phyloP scores from a whole-genome alignment of 208 protist genomes.

The Tritrichomonas foetus region DNA sequence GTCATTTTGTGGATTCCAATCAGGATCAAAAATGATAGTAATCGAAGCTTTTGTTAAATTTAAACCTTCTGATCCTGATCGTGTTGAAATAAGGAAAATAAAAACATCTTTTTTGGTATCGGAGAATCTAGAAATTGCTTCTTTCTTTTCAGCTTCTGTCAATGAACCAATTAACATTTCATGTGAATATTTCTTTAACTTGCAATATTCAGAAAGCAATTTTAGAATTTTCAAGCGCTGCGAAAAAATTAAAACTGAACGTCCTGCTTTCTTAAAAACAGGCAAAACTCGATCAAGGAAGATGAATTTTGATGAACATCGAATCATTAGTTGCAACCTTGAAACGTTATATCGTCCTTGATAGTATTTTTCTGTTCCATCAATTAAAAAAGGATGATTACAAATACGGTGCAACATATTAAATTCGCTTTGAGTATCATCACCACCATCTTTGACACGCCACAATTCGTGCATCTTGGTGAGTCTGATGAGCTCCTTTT shows the following conservation, averaged over 20 bases:
- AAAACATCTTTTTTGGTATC: constrained; percentile 47
- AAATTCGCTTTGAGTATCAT: constrained; percentile 43
- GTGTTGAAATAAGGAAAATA: constrained; percentile 67
- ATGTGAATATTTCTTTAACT: constrained; percentile 40
- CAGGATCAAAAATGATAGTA: constrained; percentile 72
- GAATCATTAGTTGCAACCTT: not conserved
- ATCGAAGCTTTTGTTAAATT: constrained; percentile 68
- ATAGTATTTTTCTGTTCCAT: constrained; percentile 70
- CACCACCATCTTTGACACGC: not conserved
- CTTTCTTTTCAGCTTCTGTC: constrained; percentile 48
- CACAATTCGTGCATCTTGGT: not conserved
- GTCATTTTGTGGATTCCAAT: constrained; percentile 96
- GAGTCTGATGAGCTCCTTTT: constrained; percentile 40
- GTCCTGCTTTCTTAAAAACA: constrained; percentile 62
- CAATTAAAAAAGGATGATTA: constrained; percentile 88
- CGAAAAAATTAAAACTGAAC: constrained; percentile 95
- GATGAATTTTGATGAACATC: constrained; percentile 40
- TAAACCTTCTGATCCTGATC: constrained; percentile 68
- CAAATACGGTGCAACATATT: constrained; percentile 66
- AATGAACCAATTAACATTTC: constrained; percentile 42
- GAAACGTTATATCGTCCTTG: constrained; percentile 17
- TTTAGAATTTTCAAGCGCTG: constrained; percentile 72
- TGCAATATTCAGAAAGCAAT: constrained; percentile 58
- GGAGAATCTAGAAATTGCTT: constrained; percentile 45
- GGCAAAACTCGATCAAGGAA: constrained; percentile 55